These are phyloP conservation scores for Rubroboletus satanas DNA, from an alignment of 768 basidiomycete genomes.

Conservation along the genomic window DNA sequence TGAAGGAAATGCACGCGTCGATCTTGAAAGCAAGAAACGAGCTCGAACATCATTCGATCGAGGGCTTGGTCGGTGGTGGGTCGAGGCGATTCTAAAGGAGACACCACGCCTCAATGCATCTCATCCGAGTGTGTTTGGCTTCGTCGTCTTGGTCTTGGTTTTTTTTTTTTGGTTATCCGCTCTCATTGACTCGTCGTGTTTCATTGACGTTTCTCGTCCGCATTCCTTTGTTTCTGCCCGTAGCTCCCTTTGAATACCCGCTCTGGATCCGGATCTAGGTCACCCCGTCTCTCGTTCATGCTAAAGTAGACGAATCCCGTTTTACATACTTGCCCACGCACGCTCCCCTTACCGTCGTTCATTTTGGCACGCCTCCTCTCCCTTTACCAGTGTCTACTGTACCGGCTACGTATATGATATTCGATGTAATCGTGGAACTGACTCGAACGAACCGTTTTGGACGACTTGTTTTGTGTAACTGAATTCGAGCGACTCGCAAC, in stretches of 20 bases:
- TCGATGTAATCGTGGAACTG: slow-evolving; percentile 23
- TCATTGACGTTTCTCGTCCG: not conserved
- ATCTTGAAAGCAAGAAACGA: slow-evolving; percentile 94
- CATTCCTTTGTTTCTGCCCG: not conserved
- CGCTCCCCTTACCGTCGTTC: slow-evolving; percentile 1
- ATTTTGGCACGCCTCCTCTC: slow-evolving; percentile 1
- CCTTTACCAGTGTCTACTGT: slow-evolving; percentile 18
- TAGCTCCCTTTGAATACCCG: slow-evolving; percentile 8
- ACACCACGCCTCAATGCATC: not conserved
- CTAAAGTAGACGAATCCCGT: not conserved
- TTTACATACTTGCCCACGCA: not conserved
- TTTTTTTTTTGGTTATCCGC: not conserved
- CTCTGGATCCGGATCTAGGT: slow-evolving; percentile 16
- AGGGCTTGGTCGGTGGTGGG: slow-evolving; percentile 67
- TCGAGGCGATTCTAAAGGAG: slow-evolving; percentile 47
- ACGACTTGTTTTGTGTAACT: not conserved
- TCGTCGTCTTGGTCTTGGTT: not conserved
- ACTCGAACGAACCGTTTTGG: not conserved
- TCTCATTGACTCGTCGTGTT: not conserved
- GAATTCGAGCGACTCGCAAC: not conserved
- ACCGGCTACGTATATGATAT: slow-evolving; percentile 28
- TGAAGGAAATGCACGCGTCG: slow-evolving; percentile 96
- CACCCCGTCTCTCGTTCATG: not conserved
- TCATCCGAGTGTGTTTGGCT: not conserved
- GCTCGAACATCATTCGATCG: slow-evolving; percentile 94